Percentiles rank a stretch among this genome's conserved stretches.
Evolutionary conservation across 352 stramenopile genomes (phyloP).

Genomic region (Pythium volutum): DNA sequence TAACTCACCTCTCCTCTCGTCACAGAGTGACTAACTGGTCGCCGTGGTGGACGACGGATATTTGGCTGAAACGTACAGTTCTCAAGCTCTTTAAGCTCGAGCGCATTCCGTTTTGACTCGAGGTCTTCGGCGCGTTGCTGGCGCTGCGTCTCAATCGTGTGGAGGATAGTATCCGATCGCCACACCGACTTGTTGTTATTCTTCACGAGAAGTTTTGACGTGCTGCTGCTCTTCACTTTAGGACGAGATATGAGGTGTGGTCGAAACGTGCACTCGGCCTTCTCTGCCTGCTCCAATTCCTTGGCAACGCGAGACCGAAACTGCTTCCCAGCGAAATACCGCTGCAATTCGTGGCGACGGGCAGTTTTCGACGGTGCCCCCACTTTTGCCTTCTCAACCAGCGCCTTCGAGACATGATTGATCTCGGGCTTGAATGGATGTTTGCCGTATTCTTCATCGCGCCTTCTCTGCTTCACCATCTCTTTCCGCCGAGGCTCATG

Average conservation of each 20-base stretch:
- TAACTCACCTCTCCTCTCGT: slow-evolving; percentile 5
- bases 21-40: background rate
- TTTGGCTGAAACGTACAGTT: slow-evolving; percentile 85
- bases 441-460: slow-evolving; percentile 52
- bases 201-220: slow-evolving; percentile 38
- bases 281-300: slow-evolving; percentile 62
- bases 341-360: slow-evolving; percentile 27
- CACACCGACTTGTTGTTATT: slow-evolving; percentile 37
- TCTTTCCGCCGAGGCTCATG: slow-evolving; percentile 55
- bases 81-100: slow-evolving; percentile 60
- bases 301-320: slow-evolving; percentile 66
- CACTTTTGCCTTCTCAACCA: slow-evolving; percentile 46
- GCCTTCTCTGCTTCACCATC: slow-evolving; percentile 54
- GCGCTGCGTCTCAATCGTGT: slow-evolving; percentile 62
- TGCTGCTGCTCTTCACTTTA: slow-evolving; percentile 32
- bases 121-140: slow-evolving; percentile 54
- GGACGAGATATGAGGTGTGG: slow-evolving; percentile 39
- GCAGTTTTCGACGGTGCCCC: slow-evolving; percentile 30
- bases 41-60: background rate
- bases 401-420: slow-evolving; percentile 66
- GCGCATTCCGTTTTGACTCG: slow-evolving; percentile 51
- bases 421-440: slow-evolving; percentile 78
- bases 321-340: slow-evolving; percentile 64
- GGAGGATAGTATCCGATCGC: slow-evolving; percentile 63
- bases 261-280: slow-evolving; percentile 70